A percentile compares a stretch with the other conserved stretches of the same genome.
Evolutionary conservation across 371 early-diverging fungal species (phyloP).

Genomic region (Cokeromyces recurvatus): DNA sequence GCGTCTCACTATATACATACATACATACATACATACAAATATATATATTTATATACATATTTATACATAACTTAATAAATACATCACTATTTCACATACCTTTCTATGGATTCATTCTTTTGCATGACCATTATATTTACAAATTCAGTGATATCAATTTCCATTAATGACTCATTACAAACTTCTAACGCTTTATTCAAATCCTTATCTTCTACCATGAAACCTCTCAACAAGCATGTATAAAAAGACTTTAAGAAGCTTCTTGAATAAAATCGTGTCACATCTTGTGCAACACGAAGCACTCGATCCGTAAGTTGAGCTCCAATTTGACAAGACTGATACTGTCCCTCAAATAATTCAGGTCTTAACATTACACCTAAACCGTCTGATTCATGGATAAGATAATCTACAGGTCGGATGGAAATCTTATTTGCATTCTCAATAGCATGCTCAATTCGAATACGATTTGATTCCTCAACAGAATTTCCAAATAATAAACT

Average conservation of each 20-base stretch:
- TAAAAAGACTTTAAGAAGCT: constrained; percentile 65
- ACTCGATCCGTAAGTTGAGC: constrained; percentile 28
- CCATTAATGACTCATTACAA: constrained; percentile 58
- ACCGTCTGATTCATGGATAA: constrained; percentile 40
- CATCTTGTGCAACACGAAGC: constrained; percentile 32
- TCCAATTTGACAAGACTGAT: constrained; percentile 11
- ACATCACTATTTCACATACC: constrained; percentile 22
- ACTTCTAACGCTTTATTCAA: constrained; percentile 51
- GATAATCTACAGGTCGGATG: constrained; percentile 19
- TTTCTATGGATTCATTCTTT: constrained; percentile 26
- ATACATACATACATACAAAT: too few relatives aligned
- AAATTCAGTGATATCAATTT: constrained; percentile 71
- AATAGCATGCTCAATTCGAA: constrained; percentile 1
- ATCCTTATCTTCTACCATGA: constrained; percentile 48
- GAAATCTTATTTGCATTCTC: constrained; percentile 10
- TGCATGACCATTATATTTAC: constrained; percentile 57
- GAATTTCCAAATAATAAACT: constrained; percentile 1
- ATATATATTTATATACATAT: too few relatives aligned
- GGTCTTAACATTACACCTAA: constrained; percentile 32
- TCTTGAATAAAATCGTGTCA: constrained; percentile 41
- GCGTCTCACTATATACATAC: constrained; percentile 25
- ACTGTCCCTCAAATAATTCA: constrained; percentile 28
- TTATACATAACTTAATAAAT: background rate
- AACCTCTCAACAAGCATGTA: constrained; percentile 57
- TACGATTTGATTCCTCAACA: constrained; percentile 2